phyloP scores from a whole-genome alignment of 805 yeast genomes.

The Alloascoidea africana region DNA sequence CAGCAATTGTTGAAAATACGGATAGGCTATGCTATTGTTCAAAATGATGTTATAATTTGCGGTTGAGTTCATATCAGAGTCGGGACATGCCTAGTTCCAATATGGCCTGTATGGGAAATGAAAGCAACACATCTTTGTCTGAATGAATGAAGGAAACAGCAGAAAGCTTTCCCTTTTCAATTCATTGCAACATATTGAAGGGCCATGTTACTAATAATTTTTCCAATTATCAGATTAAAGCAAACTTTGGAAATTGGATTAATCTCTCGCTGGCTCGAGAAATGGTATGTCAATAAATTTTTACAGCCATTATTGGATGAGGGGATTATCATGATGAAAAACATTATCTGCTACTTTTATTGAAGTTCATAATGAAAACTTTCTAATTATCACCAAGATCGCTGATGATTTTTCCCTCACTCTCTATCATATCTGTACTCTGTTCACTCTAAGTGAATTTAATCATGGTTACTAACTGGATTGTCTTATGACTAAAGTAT shows the following conservation, averaged over 20 bases:
- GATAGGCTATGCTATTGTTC: neutral
- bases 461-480: too few relatives aligned
- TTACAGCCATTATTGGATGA: neutral
- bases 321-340: constrained; percentile 7
- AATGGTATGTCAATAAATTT: neutral
- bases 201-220: too few relatives aligned
- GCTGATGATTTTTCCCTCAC: constrained; percentile 6
- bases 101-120: constrained; percentile 21
- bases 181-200: too few relatives aligned
- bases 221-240: too few relatives aligned
- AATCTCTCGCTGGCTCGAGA: too few relatives aligned
- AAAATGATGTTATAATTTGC: constrained; percentile 42
- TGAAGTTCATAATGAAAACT: constrained; percentile 4
- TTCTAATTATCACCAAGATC: constrained; percentile 8
- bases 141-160: too few relatives aligned
- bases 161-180: too few relatives aligned
- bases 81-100: constrained; percentile 34
- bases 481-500: too few relatives aligned
- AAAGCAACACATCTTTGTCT: constrained; percentile 16
- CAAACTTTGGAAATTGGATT: too few relatives aligned
- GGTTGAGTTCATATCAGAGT: constrained; percentile 26
- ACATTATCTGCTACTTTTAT: constrained; percentile 6
- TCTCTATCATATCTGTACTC: too few relatives aligned
- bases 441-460: too few relatives aligned
- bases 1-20: too few relatives aligned